Conservation (phyloP, 305 asterid species). For the Fraxinus sp. region DNA sequence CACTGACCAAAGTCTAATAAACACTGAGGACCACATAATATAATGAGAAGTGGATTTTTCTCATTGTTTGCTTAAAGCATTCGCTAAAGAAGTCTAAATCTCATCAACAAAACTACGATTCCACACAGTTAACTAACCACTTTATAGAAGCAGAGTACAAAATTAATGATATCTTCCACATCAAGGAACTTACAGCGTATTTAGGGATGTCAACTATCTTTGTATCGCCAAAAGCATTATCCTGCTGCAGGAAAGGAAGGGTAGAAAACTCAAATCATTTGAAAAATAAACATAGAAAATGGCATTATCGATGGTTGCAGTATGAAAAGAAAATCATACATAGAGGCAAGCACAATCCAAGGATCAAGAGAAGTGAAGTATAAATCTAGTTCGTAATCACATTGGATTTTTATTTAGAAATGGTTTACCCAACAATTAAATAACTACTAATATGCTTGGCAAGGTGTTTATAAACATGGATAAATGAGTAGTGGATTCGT, state of each 20-base stretch:
- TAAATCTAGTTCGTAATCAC: not conserved
- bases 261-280: slow-evolving; percentile 11
- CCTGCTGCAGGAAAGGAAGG: slow-evolving; percentile 43
- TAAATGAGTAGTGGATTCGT: not conserved
- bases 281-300: slow-evolving; percentile 22
- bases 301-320: not conserved
- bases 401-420: not conserved
- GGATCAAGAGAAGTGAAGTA: not conserved
- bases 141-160: not conserved
- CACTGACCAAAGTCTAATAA: not conserved
- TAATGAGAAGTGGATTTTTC: not conserved
- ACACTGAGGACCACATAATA: not conserved
- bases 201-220: slow-evolving; percentile 59
- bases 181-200: slow-evolving; percentile 75
- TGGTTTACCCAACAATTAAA: not conserved
- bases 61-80: not conserved
- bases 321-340: not conserved
- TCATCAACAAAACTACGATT: not conserved
- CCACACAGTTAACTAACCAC: not conserved
- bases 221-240: slow-evolving; percentile 27
- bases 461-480: not conserved
- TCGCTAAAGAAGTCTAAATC: not conserved
- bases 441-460: not conserved
- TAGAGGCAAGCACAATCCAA: slow-evolving; percentile 18
- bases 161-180: not conserved